phyloP scores from a whole-genome alignment of 805 yeast genomes.

The Candida stauntonica region DNA sequence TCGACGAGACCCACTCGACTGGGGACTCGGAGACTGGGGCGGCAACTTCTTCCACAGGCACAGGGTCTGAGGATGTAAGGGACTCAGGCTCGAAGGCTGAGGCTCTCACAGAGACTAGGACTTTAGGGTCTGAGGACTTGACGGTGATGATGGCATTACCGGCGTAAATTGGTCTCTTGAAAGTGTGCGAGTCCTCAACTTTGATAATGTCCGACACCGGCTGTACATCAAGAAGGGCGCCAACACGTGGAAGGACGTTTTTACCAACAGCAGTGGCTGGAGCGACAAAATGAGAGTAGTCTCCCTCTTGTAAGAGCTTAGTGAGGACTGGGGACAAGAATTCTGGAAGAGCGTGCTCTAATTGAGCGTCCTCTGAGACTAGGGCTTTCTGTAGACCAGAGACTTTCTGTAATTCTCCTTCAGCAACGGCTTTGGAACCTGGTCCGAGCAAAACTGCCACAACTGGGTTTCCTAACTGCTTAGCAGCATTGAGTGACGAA shows the following conservation, averaged over 20 bases:
- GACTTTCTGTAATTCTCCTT: constrained; percentile 48
- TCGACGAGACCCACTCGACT: constrained; percentile 70
- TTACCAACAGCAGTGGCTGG: constrained; percentile 89
- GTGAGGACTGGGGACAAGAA: constrained; percentile 64
- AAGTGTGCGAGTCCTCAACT: constrained; percentile 63
- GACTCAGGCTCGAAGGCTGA: constrained; percentile 65
- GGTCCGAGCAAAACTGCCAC: constrained; percentile 76
- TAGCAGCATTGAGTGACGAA: constrained; percentile 75
- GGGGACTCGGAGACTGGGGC: constrained; percentile 32
- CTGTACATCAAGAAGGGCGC: constrained; percentile 80
- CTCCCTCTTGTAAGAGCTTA: constrained; percentile 32
- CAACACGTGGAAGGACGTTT: constrained; percentile 79
- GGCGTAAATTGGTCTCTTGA: constrained; percentile 92
- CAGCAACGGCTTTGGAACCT: constrained; percentile 45
- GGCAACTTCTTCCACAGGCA: constrained; percentile 45
- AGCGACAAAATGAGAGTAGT: constrained; percentile 66
- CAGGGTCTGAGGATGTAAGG: constrained; percentile 32
- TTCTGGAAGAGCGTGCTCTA: constrained; percentile 76
- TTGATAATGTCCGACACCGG: constrained; percentile 80
- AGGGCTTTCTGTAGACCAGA: constrained; percentile 40
- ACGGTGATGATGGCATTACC: constrained; percentile 91
- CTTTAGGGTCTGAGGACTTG: constrained; percentile 57
- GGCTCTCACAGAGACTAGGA: constrained; percentile 75
- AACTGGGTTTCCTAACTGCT: constrained; percentile 67
- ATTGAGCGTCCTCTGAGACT: constrained; percentile 52